Conservation (phyloP, 352 stramenopile genomes). For the Bremia lactucae region DNA sequence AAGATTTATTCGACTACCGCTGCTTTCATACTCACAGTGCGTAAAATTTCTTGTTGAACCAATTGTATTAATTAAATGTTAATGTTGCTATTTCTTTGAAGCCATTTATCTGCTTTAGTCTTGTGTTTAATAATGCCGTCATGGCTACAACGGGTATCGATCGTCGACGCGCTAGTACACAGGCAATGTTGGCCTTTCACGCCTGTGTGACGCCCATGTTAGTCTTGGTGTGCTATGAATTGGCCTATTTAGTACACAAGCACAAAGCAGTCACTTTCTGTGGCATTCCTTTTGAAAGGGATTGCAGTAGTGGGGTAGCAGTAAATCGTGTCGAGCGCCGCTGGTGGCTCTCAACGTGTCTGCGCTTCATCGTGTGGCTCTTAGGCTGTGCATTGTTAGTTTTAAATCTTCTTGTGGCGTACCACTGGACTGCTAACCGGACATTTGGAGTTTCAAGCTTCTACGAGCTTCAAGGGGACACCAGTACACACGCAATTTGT, state of each 20-base stretch:
- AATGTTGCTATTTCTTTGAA: constrained; percentile 13
- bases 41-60: background rate
- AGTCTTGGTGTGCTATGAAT: constrained; percentile 82
- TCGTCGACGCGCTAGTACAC: constrained; percentile 34
- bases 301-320: constrained; percentile 16
- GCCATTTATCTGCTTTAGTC: constrained; percentile 72
- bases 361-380: constrained; percentile 66
- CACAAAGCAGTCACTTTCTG: constrained; percentile 86
- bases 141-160: constrained; percentile 72
- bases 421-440: constrained; percentile 37
- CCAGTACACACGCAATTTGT: constrained; percentile 39
- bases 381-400: constrained; percentile 42
- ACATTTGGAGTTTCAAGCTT: constrained; percentile 47
- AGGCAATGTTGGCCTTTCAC: constrained; percentile 75
- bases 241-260: constrained; percentile 86
- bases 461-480: constrained; percentile 64
- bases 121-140: constrained; percentile 72
- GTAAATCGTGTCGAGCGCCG: constrained; percentile 16
- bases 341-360: constrained; percentile 37
- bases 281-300: constrained; percentile 80
- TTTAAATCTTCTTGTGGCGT: constrained; percentile 63
- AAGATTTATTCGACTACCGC: constrained; percentile 63
- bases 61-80: background rate
- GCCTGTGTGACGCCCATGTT: constrained; percentile 77
- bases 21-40: constrained; percentile 67